Evolutionary conservation across 129 eudicot genomes (phyloP), one percentile per base, ranked within the genome.

Genomic region (Pulicaria dysenterica): DNA sequence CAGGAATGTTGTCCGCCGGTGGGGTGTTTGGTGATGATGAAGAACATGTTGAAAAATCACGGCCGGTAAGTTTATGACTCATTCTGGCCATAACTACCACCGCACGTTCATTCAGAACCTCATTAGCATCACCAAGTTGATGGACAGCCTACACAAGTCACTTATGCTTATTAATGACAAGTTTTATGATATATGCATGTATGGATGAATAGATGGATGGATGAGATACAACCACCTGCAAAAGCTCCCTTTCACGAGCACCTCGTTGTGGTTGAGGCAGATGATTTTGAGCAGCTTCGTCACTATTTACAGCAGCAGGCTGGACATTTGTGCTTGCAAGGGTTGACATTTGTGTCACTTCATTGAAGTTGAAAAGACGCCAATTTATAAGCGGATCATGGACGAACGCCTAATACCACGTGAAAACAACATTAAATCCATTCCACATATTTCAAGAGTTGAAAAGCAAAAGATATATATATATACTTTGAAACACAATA

Each of bases 381-480:
- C 99, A 95, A 54, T 95, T 95, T 75, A 95, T 91, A 40, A 95
- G 96, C 9, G 99, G 99, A 49, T 95, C 99, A 66, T 95, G 99
- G 71, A 95, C 99, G 64, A 95, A 95, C 17, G 99, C 99, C 99
- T 95, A 77, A 50, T 77, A 72, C 53, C 41, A 67, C 39, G 34
- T 16, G 57, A 54, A 15, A 49, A 38, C 19, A 66, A 43, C 16
- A 47, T 70, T 42, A 34, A 19, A 61, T 4, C 31, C 24, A 41
- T 56, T 48, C 13, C 64, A 54, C 67, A 64, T 48, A 5, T 40
- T 16, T 40, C 3, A 31, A 24, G 31, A 40, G 65, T 37, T 4
- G 12, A 34, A 9, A 19, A 56, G 9, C 13, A 34, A 67, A 49
- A 34, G 46, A 2, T 38, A 12, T n/a, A 37, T 36, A 36, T 60